Evolutionary conservation across 805 yeast species (phyloP).

Genomic region (Ogataea paraovalis): DNA sequence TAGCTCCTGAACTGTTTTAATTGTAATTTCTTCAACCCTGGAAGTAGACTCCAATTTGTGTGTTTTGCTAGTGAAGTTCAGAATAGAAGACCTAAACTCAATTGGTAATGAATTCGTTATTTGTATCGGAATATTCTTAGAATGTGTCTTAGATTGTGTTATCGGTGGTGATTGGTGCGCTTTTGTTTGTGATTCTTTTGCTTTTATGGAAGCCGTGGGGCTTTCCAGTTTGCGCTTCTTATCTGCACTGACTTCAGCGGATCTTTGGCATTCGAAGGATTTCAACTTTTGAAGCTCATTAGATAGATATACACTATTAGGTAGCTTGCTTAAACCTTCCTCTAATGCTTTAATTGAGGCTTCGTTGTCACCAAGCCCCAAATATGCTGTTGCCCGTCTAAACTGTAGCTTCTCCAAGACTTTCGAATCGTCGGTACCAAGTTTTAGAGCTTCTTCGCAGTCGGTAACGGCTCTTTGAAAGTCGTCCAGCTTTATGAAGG

Average conservation of each 20-base stretch:
- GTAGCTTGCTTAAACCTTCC: constrained; percentile 19
- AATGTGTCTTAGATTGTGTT: background rate
- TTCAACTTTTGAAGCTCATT: constrained; percentile 1
- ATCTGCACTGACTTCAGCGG: background rate
- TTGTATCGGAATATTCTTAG: background rate
- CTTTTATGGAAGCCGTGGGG: background rate
- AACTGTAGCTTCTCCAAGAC: constrained; percentile 46
- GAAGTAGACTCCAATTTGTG: background rate
- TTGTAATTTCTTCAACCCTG: too few relatives aligned
- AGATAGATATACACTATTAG: background rate
- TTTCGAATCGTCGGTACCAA: constrained; percentile 21
- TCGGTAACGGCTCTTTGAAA: constrained; percentile 48
- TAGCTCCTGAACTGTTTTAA: constrained; percentile 17
- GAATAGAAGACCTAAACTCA: too few relatives aligned
- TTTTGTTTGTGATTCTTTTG: background rate
- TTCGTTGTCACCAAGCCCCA: constrained; percentile 30
- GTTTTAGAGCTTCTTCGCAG: constrained; percentile 45
- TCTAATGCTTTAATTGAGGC: constrained; percentile 28
- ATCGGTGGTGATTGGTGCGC: background rate
- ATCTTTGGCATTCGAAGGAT: background rate
- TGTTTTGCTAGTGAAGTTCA: background rate
- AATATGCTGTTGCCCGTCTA: constrained; percentile 44
- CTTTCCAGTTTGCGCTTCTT: background rate
- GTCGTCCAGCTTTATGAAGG: constrained; percentile 49
- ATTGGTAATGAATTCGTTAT: background rate